These are phyloP conservation scores for Pythium periplocum DNA, from an alignment of 352 stramenopile species.

Conservation along the genomic window DNA sequence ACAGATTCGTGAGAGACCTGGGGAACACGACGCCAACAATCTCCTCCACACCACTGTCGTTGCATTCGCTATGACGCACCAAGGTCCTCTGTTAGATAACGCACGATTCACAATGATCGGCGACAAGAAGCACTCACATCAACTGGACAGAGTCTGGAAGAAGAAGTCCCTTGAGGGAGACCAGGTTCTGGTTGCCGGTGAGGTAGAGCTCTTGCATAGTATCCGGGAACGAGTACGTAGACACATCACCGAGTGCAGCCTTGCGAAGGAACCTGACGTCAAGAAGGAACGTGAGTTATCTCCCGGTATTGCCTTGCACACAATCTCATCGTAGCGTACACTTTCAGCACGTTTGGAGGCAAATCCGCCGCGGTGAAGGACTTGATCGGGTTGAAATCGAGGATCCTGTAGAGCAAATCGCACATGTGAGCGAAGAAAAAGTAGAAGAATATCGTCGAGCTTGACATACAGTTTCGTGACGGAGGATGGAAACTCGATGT, in stretches of 20 bases:
- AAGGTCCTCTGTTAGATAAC: not conserved
- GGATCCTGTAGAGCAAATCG: slow-evolving; percentile 1
- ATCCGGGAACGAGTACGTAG: slow-evolving; percentile 15
- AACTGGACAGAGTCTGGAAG: slow-evolving; percentile 33
- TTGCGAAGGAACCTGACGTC: slow-evolving; percentile 11
- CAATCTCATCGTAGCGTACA: slow-evolving; percentile 1
- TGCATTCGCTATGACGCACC: slow-evolving; percentile 11
- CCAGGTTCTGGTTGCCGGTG: slow-evolving; percentile 36
- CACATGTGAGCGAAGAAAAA: not conserved
- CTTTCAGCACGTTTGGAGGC: slow-evolving; percentile 4
- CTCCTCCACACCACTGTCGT: slow-evolving; percentile 11
- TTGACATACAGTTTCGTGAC: slow-evolving; percentile 20
- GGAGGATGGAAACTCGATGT: slow-evolving; percentile 19
- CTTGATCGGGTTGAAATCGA: slow-evolving; percentile 13
- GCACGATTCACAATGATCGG: not conserved
- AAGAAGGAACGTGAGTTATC: not conserved
- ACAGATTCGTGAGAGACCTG: slow-evolving; percentile 34
- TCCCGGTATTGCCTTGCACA: slow-evolving; percentile 10
- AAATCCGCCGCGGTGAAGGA: slow-evolving; percentile 2
- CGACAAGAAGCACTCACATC: not conserved
- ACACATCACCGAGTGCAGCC: slow-evolving; percentile 5
- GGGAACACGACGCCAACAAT: slow-evolving; percentile 25
- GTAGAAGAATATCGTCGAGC: too few relatives aligned
- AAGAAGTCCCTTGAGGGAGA: slow-evolving; percentile 32
- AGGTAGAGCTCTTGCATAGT: slow-evolving; percentile 21